Percentiles rank a stretch among this genome's conserved stretches.
These are phyloP conservation scores for Schoenoplectus triqueter DNA, from an alignment of 202 grass and related monocot species.

Conservation along the genomic window DNA sequence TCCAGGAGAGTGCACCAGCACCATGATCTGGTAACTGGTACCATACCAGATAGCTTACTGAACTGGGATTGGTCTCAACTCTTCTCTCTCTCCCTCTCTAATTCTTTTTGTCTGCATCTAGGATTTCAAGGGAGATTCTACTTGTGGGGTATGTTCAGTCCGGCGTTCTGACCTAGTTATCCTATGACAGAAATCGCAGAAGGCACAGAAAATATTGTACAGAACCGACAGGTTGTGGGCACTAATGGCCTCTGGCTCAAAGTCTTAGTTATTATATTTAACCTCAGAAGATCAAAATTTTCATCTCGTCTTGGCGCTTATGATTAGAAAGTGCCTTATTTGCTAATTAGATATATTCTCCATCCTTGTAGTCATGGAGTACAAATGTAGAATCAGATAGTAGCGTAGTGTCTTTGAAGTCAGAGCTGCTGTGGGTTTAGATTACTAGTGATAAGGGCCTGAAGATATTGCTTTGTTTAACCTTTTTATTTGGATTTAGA, in stretches of 20 bases:
- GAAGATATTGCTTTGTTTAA: neutral
- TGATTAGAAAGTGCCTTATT: neutral
- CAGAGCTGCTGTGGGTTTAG: neutral
- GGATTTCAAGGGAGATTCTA: constrained; percentile 29
- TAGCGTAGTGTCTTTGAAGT: neutral
- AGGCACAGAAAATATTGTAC: neutral
- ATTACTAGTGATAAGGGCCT: neutral
- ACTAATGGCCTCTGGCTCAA: neutral
- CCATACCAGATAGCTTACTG: neutral
- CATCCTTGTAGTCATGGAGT: neutral
- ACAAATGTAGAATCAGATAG: neutral
- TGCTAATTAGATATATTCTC: neutral
- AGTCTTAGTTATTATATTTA: neutral
- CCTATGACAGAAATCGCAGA: neutral
- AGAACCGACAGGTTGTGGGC: neutral
- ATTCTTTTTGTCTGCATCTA: constrained; percentile 18
- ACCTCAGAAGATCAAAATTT: neutral
- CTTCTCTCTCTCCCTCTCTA: neutral
- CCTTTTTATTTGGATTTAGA: neutral
- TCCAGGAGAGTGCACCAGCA: neutral
- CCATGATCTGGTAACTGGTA: neutral
- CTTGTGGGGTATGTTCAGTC: constrained; percentile 33
- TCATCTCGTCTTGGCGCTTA: neutral
- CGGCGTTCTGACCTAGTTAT: neutral
- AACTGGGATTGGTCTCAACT: neutral